phyloP scores from a whole-genome alignment of 139 green algal genomes.

The Deuterostichococcus epilithicus region DNA sequence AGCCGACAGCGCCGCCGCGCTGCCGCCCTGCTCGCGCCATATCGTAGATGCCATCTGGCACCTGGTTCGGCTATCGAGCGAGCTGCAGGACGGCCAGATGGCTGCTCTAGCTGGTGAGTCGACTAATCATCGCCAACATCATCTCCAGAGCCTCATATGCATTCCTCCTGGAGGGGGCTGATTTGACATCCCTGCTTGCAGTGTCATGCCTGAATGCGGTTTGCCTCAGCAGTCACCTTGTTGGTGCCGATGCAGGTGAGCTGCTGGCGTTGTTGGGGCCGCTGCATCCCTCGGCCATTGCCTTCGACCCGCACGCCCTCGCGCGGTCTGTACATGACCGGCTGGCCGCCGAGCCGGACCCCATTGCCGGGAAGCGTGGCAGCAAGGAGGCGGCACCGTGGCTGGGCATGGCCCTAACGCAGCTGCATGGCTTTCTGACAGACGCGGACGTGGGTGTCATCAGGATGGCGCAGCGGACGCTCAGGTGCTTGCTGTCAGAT shows the following conservation, averaged over 20 bases:
- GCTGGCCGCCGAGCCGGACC: neutral
- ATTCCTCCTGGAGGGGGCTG: too few relatives aligned
- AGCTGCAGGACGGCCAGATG: slow-evolving; percentile 31
- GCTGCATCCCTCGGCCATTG: slow-evolving; percentile 34
- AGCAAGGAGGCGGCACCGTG: neutral
- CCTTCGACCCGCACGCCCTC: slow-evolving; percentile 30
- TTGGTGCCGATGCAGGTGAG: slow-evolving; percentile 32
- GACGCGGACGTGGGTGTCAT: slow-evolving; percentile 34
- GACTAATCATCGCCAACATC: too few relatives aligned
- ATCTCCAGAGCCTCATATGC: too few relatives aligned
- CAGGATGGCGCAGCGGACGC: slow-evolving; percentile 25
- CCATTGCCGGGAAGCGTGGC: neutral
- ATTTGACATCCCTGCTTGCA: too few relatives aligned
- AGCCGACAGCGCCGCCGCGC: neutral
- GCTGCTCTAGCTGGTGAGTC: slow-evolving; percentile 18
- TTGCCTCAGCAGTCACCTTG: slow-evolving; percentile 7
- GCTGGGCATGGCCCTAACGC: slow-evolving; percentile 19
- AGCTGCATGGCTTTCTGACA: slow-evolving; percentile 43
- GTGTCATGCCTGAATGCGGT: too few relatives aligned
- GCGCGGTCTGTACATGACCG: neutral
- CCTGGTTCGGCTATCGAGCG: slow-evolving; percentile 33
- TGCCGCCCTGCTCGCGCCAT: slow-evolving; percentile 4
- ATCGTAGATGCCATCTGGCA: slow-evolving; percentile 39
- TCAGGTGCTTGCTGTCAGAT: slow-evolving; percentile 19
- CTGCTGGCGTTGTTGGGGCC: slow-evolving; percentile 50